A percentile compares a stretch with the other conserved stretches of the same genome.
phyloP scores from a whole-genome alignment of 495 filamentous ascomycete genomes.

The Penicillium steckii region DNA sequence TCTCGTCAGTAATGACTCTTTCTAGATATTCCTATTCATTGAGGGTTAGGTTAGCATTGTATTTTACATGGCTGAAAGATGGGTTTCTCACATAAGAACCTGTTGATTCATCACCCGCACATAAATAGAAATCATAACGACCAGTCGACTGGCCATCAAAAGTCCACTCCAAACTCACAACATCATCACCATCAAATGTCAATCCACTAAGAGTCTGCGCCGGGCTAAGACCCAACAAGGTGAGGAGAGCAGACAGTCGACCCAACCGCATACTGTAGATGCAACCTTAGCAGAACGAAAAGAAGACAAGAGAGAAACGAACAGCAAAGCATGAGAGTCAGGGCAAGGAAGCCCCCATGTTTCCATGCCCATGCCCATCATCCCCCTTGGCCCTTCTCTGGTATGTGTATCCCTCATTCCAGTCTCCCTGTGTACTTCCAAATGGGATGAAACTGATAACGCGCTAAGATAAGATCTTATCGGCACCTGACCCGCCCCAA shows the following conservation, averaged over 20 bases:
- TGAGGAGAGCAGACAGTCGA: slow-evolving; percentile 35
- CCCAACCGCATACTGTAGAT: slow-evolving; percentile 34
- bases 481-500: background rate
- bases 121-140: slow-evolving; percentile 61
- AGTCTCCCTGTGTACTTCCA: background rate
- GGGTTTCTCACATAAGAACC: slow-evolving; percentile 34
- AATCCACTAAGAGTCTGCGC: slow-evolving; percentile 58
- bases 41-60: background rate
- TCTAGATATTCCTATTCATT: slow-evolving; percentile 42
- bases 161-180: slow-evolving; percentile 37
- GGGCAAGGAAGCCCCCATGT: too few species aligned
- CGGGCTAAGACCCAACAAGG: slow-evolving; percentile 42
- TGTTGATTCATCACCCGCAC: slow-evolving; percentile 58
- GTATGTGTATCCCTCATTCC: slow-evolving; percentile 20
- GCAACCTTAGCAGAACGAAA: background rate
- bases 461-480: slow-evolving; percentile 26
- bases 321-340: background rate
- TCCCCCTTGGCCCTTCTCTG: background rate
- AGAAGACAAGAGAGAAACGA: slow-evolving; percentile 1
- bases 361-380: background rate
- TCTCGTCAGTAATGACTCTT: slow-evolving; percentile 33
- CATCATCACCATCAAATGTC: slow-evolving; percentile 44
- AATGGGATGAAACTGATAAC: background rate
- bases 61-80: background rate
- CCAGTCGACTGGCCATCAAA: slow-evolving; percentile 40